Evolutionary conservation across 495 filamentous ascomycete genomes (phyloP), one percentile per base, ranked within the genome.

Genomic region (Penicillium crystallinum): DNA sequence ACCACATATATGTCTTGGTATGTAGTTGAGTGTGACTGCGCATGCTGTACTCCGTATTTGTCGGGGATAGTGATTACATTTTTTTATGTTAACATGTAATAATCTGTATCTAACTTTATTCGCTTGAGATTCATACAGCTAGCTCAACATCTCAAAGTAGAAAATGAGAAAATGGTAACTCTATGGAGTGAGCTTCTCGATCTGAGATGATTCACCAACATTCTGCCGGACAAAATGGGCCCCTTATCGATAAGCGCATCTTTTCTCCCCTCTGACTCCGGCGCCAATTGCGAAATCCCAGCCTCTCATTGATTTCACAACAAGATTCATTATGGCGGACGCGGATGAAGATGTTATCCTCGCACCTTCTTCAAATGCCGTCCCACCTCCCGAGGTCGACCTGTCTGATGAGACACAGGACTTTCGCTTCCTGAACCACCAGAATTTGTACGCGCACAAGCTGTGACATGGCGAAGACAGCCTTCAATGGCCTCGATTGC

Each of bases 331-430:
- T 18, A 80, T 80, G 77, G 76, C 73, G 5, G 76, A 78, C 60
- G 61, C 68, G 39, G 76, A 80, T 39, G 76, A 80, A 53, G 75
- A 77, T 45, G 66, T 67, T 36, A 61, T 73, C 36, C 58, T 60
- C 43, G 54, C 63, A 14, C 52, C 63, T 15, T 36, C 34, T 14
- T 54, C 66, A 11, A 58, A 54, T 36, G 64, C 62, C 31, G 58
- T 66, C 1, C 42, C 62, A n/a, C 65, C 68, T 44, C 54, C 68
- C 22, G 85, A 95, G 36, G 73, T 73, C 36, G 86, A 89, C 61
- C 73, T 85, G 46, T 85, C 83, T 23, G 91, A 96, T 56, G 91
- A 93, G 66, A 81, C 85, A 4, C 90, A 91, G 64, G 92, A 97
- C 71, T 96, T 91, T 62, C 87, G 87, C 54, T 83, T 90, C 54